Percentiles rank a stretch among this genome's conserved stretches.
phyloP scores from a whole-genome alignment of 78 protist genomes.

The Dictyostelium brefeldianum region DNA sequence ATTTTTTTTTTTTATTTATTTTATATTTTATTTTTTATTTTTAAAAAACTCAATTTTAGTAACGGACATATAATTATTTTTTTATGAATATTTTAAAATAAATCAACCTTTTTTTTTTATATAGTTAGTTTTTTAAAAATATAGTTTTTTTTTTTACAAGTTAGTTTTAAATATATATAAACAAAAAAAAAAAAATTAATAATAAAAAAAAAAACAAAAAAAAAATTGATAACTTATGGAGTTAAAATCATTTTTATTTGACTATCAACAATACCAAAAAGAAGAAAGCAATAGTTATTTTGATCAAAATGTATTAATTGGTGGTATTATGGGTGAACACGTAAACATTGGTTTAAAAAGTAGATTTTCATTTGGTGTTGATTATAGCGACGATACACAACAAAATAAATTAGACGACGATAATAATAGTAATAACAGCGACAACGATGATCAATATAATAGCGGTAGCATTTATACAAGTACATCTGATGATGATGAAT shows the following conservation, averaged over 20 bases:
- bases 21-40: too few species aligned
- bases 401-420: background rate
- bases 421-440: background rate
- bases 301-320: background rate
- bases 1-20: too few species aligned
- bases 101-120: too few species aligned
- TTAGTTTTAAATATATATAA: background rate
- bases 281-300: background rate
- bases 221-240: background rate
- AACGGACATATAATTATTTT: too few species aligned
- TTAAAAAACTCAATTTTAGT: too few species aligned
- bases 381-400: background rate
- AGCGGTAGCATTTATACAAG: background rate
- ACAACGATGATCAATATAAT: background rate
- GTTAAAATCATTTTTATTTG: conserved; percentile 2
- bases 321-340: background rate
- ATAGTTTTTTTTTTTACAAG: too few species aligned
- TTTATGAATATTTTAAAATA: too few species aligned
- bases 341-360: background rate
- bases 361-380: background rate
- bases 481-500: background rate
- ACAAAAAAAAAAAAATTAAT: background rate
- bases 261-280: background rate
- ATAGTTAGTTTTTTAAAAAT: too few species aligned
- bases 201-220: background rate